Conservation (phyloP, 257 asterid genomes). For the Cinchona pubescens region DNA sequence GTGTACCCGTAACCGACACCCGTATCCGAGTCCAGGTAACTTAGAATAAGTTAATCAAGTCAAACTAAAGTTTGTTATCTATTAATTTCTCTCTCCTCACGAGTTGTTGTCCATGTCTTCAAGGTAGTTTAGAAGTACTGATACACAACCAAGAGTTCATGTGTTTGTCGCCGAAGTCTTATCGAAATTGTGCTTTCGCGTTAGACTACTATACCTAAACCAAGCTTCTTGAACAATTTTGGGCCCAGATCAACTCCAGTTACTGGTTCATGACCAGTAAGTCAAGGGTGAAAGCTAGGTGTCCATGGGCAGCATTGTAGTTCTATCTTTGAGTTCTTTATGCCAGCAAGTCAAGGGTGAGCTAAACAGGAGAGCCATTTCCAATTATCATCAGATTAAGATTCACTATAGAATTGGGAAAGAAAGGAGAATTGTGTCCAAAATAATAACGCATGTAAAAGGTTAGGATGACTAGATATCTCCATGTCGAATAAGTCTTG, state of each 20-base stretch:
- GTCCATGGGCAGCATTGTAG: background rate
- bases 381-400: background rate
- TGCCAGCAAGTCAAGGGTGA: background rate
- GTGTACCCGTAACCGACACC: no score
- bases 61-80: background rate
- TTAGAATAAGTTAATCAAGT: background rate
- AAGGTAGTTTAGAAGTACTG: background rate
- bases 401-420: background rate
- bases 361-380: background rate
- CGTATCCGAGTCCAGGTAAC: no score
- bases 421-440: background rate
- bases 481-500: no score
- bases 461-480: background rate
- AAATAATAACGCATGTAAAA: no score
- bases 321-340: background rate
- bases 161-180: background rate
- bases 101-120: background rate
- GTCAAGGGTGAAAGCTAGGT: background rate
- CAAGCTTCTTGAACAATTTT: background rate
- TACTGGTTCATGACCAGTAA: background rate
- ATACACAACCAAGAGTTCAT: background rate
- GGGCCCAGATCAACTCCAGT: constrained; percentile 2
- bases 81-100: background rate
- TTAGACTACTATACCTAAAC: background rate
- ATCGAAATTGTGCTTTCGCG: background rate